A percentile compares a stretch with the other conserved stretches of the same genome.
These are phyloP conservation scores for Dendrocalamus sinicus DNA, from an alignment of 176 grass and related monocot genomes.

Conservation along the genomic window DNA sequence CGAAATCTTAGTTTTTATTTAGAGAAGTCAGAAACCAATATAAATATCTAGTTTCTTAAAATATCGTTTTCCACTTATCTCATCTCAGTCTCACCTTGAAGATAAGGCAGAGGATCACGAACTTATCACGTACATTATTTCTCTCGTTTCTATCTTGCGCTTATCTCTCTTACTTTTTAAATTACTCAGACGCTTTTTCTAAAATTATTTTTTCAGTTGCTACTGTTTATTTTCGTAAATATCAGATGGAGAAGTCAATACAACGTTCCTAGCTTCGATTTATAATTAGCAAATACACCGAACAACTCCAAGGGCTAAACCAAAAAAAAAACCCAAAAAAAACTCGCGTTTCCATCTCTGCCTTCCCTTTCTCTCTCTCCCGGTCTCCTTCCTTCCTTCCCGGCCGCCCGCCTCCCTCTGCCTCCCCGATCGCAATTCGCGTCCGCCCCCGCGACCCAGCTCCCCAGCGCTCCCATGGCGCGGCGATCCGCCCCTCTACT, in stretches of 20 bases:
- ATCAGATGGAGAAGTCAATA: no score
- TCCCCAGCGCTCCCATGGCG: conserved; percentile 54
- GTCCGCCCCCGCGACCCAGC: neutral
- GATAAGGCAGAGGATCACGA: no score
- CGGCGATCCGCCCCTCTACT: conserved; percentile 69
- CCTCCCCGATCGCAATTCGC: conserved; percentile 57
- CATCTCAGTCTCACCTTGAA: fast-evolving
- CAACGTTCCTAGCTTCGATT: neutral
- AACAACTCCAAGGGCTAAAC: neutral
- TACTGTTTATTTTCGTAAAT: no score
- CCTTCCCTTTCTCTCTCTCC: conserved; percentile 35
- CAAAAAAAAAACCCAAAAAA: neutral
- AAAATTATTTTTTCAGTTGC: no score
- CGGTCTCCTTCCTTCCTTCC: neutral
- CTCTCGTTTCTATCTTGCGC: no score
- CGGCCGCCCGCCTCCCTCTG: conserved; percentile 34
- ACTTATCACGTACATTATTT: no score
- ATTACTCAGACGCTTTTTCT: no score
- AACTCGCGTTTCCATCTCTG: conserved; percentile 9
- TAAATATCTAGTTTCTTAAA: no score
- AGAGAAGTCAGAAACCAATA: no score
- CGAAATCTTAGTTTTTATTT: no score
- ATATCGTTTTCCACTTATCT: no score
- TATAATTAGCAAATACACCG: neutral
- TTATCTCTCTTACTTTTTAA: no score